Conservation (phyloP, 2,329 filamentous ascomycete genomes). For the Elsinoe perseae region DNA sequence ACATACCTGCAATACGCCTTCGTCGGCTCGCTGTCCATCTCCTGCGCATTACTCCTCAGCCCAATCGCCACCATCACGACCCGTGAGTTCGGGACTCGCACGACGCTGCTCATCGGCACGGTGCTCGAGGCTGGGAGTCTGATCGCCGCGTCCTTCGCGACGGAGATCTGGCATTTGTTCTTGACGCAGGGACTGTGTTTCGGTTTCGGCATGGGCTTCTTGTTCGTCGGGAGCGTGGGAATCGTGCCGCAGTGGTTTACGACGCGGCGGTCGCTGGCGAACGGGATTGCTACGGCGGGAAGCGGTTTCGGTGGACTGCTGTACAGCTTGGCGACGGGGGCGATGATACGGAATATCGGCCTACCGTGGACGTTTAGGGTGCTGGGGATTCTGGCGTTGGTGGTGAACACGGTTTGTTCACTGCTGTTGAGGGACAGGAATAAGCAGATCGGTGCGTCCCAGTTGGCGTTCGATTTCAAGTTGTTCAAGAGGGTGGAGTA, state of each 20-base stretch:
- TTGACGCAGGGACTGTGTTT: slow-evolving; percentile 68
- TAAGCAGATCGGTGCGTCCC: slow-evolving; percentile 58
- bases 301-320: slow-evolving; percentile 66
- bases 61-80: slow-evolving; percentile 58
- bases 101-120: slow-evolving; percentile 57
- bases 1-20: slow-evolving; percentile 65
- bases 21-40: slow-evolving; percentile 63
- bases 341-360: slow-evolving; percentile 58
- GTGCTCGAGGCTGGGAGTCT: slow-evolving; percentile 57
- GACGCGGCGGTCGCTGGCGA: slow-evolving; percentile 59
- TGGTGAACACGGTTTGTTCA: slow-evolving; percentile 56
- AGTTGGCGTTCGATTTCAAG: slow-evolving; percentile 56
- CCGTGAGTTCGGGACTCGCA: slow-evolving; percentile 54
- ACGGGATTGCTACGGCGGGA: slow-evolving; percentile 60
- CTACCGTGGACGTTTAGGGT: slow-evolving; percentile 61
- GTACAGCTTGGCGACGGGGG: slow-evolving; percentile 60
- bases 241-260: slow-evolving; percentile 70
- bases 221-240: slow-evolving; percentile 61
- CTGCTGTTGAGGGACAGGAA: slow-evolving; percentile 64
- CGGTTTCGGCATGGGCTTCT: slow-evolving; percentile 69
- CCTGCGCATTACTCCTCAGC: slow-evolving; percentile 58
- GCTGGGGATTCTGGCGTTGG: slow-evolving; percentile 55
- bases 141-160: slow-evolving; percentile 62
- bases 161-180: slow-evolving; percentile 65
- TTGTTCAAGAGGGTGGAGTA: slow-evolving; percentile 58